These are phyloP conservation scores for Thermomyces lanuginosus DNA, from an alignment of 2,329 filamentous ascomycete species.

Conservation along the genomic window DNA sequence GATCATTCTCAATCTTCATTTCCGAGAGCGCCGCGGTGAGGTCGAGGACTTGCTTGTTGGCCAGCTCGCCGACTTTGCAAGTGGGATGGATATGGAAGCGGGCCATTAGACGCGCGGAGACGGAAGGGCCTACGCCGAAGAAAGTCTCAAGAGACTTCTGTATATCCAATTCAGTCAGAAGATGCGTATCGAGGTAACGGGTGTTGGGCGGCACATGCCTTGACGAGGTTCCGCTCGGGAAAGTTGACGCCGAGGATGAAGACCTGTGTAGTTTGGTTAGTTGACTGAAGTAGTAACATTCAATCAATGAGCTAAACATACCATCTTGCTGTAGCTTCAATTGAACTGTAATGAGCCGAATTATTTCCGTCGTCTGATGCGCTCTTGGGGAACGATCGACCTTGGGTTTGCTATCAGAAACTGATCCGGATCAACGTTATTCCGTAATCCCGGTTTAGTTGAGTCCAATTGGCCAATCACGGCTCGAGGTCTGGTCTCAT, in stretches of 20 bases:
- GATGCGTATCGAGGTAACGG: conserved; percentile 3
- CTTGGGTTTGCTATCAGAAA: too few species aligned
- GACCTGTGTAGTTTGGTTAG: conserved; percentile 37
- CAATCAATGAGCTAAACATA: not conserved
- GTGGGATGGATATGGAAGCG: conserved; percentile 76
- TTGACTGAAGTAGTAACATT: not conserved
- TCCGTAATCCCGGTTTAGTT: too few species aligned
- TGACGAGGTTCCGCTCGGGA: conserved; percentile 64
- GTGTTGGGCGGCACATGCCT: conserved; percentile 37
- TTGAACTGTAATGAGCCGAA: too few species aligned
- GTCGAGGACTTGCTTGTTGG: conserved; percentile 59
- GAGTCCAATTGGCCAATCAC: too few species aligned
- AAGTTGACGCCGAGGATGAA: conserved; percentile 82
- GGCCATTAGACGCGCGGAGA: conserved; percentile 62
- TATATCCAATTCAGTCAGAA: conserved; percentile 1
- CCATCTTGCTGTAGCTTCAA: conserved; percentile 11
- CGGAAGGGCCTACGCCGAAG: conserved; percentile 63
- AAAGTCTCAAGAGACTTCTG: conserved; percentile 55
- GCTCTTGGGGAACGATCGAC: too few species aligned
- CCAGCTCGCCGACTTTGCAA: conserved; percentile 59
- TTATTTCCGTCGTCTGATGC: too few species aligned
- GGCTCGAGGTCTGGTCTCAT: too few species aligned
- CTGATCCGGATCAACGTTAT: too few species aligned
- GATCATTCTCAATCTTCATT: conserved; percentile 89
- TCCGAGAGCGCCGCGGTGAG: conserved; percentile 71